phyloP scores from a whole-genome alignment of 2,329 filamentous ascomycete genomes.

The Cercospora sojina region DNA sequence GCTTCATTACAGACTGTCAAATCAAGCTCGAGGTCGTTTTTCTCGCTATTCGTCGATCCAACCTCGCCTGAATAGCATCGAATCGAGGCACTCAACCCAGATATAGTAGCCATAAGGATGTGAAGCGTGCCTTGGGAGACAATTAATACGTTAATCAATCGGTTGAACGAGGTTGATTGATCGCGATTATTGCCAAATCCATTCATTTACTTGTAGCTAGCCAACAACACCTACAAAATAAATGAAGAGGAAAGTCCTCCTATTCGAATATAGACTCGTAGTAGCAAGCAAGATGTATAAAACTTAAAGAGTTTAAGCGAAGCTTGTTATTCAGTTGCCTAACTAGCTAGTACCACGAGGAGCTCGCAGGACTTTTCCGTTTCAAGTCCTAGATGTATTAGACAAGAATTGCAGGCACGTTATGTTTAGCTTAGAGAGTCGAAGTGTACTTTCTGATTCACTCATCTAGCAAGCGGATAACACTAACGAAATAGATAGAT shows the following conservation, averaged over 20 bases:
- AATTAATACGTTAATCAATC: too few species aligned
- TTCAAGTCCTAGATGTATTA: not conserved
- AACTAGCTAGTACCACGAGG: not conserved
- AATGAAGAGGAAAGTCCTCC: too few species aligned
- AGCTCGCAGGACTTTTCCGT: not conserved
- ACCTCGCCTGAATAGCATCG: not conserved
- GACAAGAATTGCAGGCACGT: not conserved
- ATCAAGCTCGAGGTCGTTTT: not conserved
- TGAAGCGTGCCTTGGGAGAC: not conserved
- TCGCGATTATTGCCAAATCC: too few species aligned
- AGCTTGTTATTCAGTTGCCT: too few species aligned
- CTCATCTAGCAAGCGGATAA: not conserved
- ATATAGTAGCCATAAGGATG: not conserved
- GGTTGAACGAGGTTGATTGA: too few species aligned
- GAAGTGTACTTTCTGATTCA: too few species aligned
- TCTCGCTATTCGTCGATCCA: not conserved
- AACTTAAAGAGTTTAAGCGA: not conserved
- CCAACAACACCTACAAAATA: too few species aligned
- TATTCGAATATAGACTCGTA: too few species aligned
- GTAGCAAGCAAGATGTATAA: not conserved
- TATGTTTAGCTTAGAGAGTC: not conserved
- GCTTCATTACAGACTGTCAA: not conserved
- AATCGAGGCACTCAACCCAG: not conserved
- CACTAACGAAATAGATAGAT: too few species aligned
- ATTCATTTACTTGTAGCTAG: too few species aligned